Evolutionary conservation across 768 basidiomycete species (phyloP), one percentile per base, ranked within the genome.

Genomic region (Gloeophyllum trabeum): DNA sequence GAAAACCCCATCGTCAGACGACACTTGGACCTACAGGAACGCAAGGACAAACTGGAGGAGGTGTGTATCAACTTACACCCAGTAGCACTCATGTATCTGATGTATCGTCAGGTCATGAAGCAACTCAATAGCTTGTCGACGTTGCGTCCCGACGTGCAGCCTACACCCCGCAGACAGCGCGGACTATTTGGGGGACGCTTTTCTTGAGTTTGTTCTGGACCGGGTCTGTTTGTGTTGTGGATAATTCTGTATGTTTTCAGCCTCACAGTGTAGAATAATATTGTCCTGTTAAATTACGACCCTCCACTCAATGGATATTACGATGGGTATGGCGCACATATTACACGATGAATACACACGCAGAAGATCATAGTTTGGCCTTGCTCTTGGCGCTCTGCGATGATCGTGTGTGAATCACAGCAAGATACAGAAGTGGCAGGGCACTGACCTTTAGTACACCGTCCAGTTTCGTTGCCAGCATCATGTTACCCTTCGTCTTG

Each of bases 41-140:
- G 96, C 32, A 99, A 98, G 54, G 93, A 99, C 60, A 97, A 97
- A 62, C 70, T 98, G 14, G 96, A 98, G 58, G 88, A 93, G 73
- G 88, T 84, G 48, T 47, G 59, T 49, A n/a, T 34, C 4, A 2
- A 37, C 25, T 39, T 16, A 19, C 16, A 2, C 18, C 28, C 41
- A 25, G 26, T 19, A 32, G 18, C n/a, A 16, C 32, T 46, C 24
- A 46, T 48, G 28, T 24, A 5, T 22, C 52, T 14, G 45, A 35
- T 30, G 5, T 10, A 20, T n/a, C 3, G 44, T 0, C 51, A 90
- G 86, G 90, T 93, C 39, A 94, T 93, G 87, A 88, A 92, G 56
- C 92, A 91, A 48, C 76, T 99, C 25, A 93, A 93, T 56, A 81
- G 87, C 50, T 63, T 98, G 34, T 89, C 89, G 16, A 88, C 88